Base-by-base conservation (phyloP, 2,329 filamentous ascomycete species). In the Apiospora phragmitis region DNA sequence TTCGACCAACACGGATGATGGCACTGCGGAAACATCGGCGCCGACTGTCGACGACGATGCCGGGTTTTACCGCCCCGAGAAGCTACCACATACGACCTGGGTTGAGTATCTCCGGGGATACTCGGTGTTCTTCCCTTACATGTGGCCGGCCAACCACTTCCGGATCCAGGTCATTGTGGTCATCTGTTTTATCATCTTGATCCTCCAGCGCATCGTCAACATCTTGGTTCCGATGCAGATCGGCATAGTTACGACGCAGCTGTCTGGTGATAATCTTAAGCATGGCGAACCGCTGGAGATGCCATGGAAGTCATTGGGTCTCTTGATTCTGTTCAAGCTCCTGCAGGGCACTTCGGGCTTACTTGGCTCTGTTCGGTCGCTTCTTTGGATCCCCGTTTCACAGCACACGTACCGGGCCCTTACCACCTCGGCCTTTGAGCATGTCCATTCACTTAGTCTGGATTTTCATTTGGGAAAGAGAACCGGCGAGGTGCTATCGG, bases 391-490 rank as follows among this genome's bases (percentile, higher is more conserved):
- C 68, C 95, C 96, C 0, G 94, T 99, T 70, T 94, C 95, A 45
- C 96, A 99, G 80, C 97, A 98, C 81, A 97, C 95, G 0, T 99
- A 98, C 82, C 92, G 94, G 78, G 94, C 96, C 74, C 87, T 99
- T 71, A 97, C 95, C 7, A 96, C 96, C 1, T 95, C 96, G 21
- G 94, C 95, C 14, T 99, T 99, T 79, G 95, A 98, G 83, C 96
- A 99, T 80, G 96, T 99, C 29, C 96, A 99, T 81, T 92, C 92
- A 68, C 90, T 99, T 43, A 98, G 95, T 80, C 87, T 98, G 74
- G 96, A 98, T 80, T 99, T 99, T 78, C 96, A 99, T 79, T 88
- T 98, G 3, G 94, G 94, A 68, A 99, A 99, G 83, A 94, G 95
- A 78, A 99, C 96, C 0, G 96, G 96, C 73, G 96, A 99, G 82